Conservation (phyloP, 257 asterid genomes). For the Solanum gandarillasii region DNA sequence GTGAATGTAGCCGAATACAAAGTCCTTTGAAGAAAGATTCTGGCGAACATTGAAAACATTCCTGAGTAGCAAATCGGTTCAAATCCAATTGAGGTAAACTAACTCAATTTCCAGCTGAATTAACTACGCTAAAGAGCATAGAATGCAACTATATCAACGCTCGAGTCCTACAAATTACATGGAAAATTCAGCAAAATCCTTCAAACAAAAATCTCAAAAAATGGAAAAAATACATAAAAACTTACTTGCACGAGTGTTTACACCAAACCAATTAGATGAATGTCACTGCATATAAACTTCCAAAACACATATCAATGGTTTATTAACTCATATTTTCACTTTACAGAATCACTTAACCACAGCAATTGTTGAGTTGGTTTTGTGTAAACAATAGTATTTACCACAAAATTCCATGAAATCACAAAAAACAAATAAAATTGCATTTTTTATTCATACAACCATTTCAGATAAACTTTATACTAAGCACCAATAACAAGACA, state of each 20-base stretch:
- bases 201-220: neutral
- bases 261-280: neutral
- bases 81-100: neutral
- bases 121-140: neutral
- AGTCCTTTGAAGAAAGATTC: slow-evolving; percentile 21
- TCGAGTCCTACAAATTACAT: neutral
- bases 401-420: neutral
- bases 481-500: neutral
- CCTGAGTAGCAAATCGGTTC: neutral
- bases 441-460: neutral
- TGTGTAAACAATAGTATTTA: neutral
- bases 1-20: neutral
- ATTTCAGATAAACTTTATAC: neutral
- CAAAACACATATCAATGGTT: neutral
- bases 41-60: neutral
- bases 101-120: neutral
- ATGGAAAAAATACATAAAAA: neutral
- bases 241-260: neutral
- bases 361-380: neutral
- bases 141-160: neutral
- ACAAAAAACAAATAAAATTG: neutral
- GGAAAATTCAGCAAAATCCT: neutral
- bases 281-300: neutral
- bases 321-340: neutral
- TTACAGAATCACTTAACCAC: too few species aligned